Conservation (phyloP, 1,284 basidiomycete genomes). For the Sporisorium graminicola region DNA sequence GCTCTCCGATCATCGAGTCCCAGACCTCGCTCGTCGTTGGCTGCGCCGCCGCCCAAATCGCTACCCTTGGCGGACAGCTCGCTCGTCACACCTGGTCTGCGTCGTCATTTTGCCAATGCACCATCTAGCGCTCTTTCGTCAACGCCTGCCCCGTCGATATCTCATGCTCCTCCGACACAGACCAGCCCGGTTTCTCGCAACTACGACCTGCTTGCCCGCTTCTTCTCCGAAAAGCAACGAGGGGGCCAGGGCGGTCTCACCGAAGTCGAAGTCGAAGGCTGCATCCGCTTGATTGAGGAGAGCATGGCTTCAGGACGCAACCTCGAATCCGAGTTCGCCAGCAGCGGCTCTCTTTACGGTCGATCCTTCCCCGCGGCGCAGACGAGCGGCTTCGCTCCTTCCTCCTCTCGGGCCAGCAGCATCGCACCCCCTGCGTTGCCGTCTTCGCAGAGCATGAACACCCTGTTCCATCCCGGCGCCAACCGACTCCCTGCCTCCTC, state of each 20-base stretch:
- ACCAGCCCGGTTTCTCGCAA: constrained; percentile 56
- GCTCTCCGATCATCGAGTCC: constrained; percentile 23
- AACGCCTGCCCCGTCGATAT: constrained; percentile 24
- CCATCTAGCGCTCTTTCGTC: constrained; percentile 1
- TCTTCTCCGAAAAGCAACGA: constrained; percentile 59
- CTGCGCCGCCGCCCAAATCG: constrained; percentile 19
- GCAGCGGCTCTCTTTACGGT: constrained; percentile 6
- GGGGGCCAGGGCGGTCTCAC: constrained; percentile 46
- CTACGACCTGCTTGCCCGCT: constrained; percentile 58
- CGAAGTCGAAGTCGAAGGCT: constrained; percentile 60
- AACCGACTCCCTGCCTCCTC: constrained; percentile 31
- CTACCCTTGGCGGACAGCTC: constrained; percentile 38
- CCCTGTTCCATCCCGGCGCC: constrained; percentile 45
- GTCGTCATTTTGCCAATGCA: constrained; percentile 21
- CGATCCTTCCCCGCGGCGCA: constrained; percentile 10
- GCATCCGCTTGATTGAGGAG: constrained; percentile 56
- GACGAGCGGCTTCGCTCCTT: constrained; percentile 14
- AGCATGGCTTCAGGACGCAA: constrained; percentile 48
- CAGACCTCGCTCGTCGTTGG: constrained; percentile 9
- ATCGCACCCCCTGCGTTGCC: constrained; percentile 35
- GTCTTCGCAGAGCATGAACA: constrained; percentile 32
- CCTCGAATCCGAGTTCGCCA: constrained; percentile 38
- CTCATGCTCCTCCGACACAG: constrained; percentile 22
- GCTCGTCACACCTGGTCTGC: constrained; percentile 46
- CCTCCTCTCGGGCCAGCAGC: constrained; percentile 43